Evolutionary conservation across 2,329 filamentous ascomycete genomes (phyloP).

Genomic region (Raffaelea ambrosiae): DNA sequence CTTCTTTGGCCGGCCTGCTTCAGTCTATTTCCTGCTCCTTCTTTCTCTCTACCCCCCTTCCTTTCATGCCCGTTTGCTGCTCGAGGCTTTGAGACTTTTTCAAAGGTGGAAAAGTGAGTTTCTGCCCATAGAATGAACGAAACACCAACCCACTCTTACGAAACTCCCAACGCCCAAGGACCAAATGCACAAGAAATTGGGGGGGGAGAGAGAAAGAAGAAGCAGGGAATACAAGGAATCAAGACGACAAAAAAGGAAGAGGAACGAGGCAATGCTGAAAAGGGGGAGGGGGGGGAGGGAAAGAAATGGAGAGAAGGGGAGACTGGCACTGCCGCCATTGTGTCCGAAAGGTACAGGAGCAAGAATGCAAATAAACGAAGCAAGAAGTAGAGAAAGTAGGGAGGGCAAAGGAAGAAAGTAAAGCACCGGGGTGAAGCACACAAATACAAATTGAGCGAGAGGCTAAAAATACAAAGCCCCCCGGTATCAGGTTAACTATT

Average conservation of each 20-base stretch:
- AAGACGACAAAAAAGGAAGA: not conserved
- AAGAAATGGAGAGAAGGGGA: not conserved
- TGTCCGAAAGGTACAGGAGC: not conserved
- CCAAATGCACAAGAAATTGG: not conserved
- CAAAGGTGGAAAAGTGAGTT: slow-evolving; percentile 1
- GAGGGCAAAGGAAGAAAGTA: too few relatives aligned
- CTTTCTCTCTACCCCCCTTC: not conserved
- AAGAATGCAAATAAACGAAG: not conserved
- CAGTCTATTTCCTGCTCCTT: not conserved
- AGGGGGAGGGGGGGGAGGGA: not conserved
- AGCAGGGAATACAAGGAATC: not conserved
- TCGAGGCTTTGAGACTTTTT: slow-evolving; percentile 13
- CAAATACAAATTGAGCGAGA: too few relatives aligned
- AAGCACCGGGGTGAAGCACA: too few relatives aligned
- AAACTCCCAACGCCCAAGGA: slow-evolving; percentile 15
- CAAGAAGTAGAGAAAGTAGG: not conserved
- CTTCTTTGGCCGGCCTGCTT: not conserved
- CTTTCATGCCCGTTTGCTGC: slow-evolving; percentile 2
- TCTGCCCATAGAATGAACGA: not conserved
- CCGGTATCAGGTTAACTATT: too few relatives aligned
- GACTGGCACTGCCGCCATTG: not conserved
- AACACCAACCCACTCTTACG: slow-evolving; percentile 2
- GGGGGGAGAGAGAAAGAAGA: not conserved
- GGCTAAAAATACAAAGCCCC: too few relatives aligned
- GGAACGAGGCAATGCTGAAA: not conserved